Base-by-base conservation (phyloP, 768 basidiomycete genomes). In the Suillus lakei region DNA sequence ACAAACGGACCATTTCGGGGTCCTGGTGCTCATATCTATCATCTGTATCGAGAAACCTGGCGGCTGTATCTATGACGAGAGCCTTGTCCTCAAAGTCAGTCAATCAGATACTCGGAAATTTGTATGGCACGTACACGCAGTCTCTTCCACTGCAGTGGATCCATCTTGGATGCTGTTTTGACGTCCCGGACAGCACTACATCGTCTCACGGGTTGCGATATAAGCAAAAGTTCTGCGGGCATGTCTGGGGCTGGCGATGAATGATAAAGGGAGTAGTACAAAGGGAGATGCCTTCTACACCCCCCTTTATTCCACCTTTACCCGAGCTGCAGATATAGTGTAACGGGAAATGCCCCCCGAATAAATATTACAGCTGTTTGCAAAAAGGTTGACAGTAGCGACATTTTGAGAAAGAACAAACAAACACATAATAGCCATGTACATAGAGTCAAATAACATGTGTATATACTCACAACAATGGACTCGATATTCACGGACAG, bases 1-100 rank as follows among this genome's bases (percentile, higher is more conserved):
- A 58, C 56, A 58, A 39, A 26, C 56, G 56, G 16, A 39, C 56
- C 38, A 26, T 58, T 26, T 58, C 56, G 23, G 56, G 56, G 5
- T 58, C 56, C 18, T 58, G 56, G 18, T 39, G 38, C 10, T 58
- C 56, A 39, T 58, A 39, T 18, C 2, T 58, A 28, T 28, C 26
- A 39, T 26, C 23, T 26, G 23, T 58, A 21, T 58, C 18, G 10
- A 39, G 39, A 39, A 59, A 59, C 28, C 21, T 41, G 26, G 58
- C 26, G 18, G 58, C 56, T 18, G 12, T 21, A 21, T 18, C 28
- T 6, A 38, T 18, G 12, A 30, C 58, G 10, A 59, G 32, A 60
- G 13, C 6, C 53, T 62, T 62, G 38, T 28, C 15, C 21, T 58
- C 43, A 13, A 23, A 60, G 38, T 62, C 21, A 58, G 26, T n/a